Conservation (phyloP, 1,139 yeast genomes). For the Kodamaea anthophila region DNA sequence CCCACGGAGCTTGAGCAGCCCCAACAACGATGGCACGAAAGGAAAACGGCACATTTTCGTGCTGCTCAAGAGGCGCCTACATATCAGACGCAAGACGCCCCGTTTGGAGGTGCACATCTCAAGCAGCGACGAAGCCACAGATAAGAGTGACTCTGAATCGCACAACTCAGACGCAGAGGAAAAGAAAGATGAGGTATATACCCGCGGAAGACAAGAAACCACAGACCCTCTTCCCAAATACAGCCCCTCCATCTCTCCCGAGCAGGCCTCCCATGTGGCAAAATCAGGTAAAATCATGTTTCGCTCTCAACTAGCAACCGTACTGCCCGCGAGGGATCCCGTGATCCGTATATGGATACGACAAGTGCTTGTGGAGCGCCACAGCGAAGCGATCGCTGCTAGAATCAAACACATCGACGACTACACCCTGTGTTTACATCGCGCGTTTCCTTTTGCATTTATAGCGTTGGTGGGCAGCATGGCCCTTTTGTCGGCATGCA, state of each 20-base stretch:
- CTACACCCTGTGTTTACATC: not conserved
- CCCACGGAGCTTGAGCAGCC: conserved; percentile 2
- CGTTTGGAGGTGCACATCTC: too few species aligned
- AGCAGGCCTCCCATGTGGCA: not conserved
- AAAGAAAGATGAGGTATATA: too few species aligned
- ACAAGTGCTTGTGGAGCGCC: conserved; percentile 1
- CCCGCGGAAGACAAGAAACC: too few species aligned
- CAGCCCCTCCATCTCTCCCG: not conserved
- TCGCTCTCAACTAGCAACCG: conserved; percentile 6
- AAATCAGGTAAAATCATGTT: conserved; percentile 6
- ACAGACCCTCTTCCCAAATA: not conserved
- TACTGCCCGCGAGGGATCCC: conserved; percentile 3
- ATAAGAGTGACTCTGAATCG: conserved; percentile 1
- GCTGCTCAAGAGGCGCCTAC: not conserved
- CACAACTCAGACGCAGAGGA: not conserved
- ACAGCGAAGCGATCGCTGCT: not conserved
- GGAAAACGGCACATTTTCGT: not conserved
- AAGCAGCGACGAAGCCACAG: conserved; percentile 2
- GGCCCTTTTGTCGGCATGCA: too few species aligned
- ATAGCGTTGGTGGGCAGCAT: conserved; percentile 3
- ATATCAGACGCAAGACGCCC: too few species aligned
- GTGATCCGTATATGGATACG: not conserved
- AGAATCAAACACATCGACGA: conserved; percentile 1
- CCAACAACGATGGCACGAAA: not conserved
- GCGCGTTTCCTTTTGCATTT: conserved; percentile 2